Conservation (phyloP, 2,329 filamentous ascomycete genomes). For the Proliferodiscus dingleyae region DNA sequence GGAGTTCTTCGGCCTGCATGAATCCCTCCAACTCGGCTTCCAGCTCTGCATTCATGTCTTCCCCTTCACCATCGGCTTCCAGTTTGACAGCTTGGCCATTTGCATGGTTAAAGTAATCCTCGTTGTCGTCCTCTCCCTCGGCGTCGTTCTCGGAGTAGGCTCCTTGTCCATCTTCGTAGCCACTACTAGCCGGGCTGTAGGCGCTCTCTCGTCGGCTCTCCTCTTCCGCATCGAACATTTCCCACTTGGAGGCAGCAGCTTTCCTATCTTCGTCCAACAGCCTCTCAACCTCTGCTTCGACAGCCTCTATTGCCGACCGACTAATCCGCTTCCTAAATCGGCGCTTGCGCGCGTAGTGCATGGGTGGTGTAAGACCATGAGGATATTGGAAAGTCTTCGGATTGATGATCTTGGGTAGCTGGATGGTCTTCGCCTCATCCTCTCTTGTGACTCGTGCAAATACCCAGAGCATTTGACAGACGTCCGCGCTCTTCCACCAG, state of each 20-base stretch:
- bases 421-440: conserved; percentile 39
- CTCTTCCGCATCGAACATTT: conserved; percentile 36
- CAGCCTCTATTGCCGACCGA: conserved; percentile 51
- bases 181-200: conserved; percentile 23
- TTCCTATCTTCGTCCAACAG: conserved; percentile 44
- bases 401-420: conserved; percentile 28
- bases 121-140: conserved; percentile 35
- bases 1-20: conserved; percentile 28
- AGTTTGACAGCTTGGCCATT: too few species aligned
- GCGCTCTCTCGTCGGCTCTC: conserved; percentile 20
- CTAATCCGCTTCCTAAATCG: conserved; percentile 54
- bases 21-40: conserved; percentile 30
- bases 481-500: conserved; percentile 69
- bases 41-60: conserved; percentile 35
- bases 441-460: conserved; percentile 53
- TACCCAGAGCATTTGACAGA: conserved; percentile 70
- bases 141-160: conserved; percentile 35
- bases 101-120: conserved; percentile 26
- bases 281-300: conserved; percentile 50
- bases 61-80: conserved; percentile 32
- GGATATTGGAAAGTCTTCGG: conserved; percentile 35
- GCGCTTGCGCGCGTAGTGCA: conserved; percentile 53
- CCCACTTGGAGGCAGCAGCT: conserved; percentile 36
- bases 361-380: conserved; percentile 56
- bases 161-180: conserved; percentile 30